phyloP scores from a whole-genome alignment of 1,139 yeast genomes.

The Komagataea norvegica region DNA sequence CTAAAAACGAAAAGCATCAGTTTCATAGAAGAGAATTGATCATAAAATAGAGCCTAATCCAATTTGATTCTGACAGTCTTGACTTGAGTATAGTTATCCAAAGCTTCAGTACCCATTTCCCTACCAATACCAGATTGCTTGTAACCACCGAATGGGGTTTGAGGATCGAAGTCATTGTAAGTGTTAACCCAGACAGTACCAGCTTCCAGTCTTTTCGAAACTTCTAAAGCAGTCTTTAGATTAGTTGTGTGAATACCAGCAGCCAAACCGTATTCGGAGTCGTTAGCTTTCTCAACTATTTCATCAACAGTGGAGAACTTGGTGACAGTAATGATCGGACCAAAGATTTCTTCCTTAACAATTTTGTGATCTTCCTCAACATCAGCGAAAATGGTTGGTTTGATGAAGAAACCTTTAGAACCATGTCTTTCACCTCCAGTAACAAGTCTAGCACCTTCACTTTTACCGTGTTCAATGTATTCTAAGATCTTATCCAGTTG shows the following conservation, averaged over 20 bases:
- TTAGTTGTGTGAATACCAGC: conserved; percentile 57
- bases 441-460: conserved; percentile 53
- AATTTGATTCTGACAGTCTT: conserved; percentile 52
- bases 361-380: conserved; percentile 59
- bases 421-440: conserved; percentile 58
- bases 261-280: conserved; percentile 57
- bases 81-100: conserved; percentile 54
- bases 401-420: conserved; percentile 56
- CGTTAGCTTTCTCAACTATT: conserved; percentile 49
- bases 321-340: conserved; percentile 56
- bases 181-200: conserved; percentile 54
- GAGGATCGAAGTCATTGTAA: conserved; percentile 58
- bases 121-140: conserved; percentile 64
- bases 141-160: conserved; percentile 49
- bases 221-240: conserved; percentile 40
- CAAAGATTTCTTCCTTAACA: conserved; percentile 65
- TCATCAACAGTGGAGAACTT: conserved; percentile 53
- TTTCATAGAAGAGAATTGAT: no score
- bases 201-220: conserved; percentile 48
- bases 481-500: conserved; percentile 53
- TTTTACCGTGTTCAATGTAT: conserved; percentile 52
- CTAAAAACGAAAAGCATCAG: no score
- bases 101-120: conserved; percentile 62
- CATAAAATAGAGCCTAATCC: no score
- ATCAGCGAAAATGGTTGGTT: conserved; percentile 67